A percentile compares a stretch with the other conserved stretches of the same genome.
These are phyloP conservation scores for Lipomyces sp. DNA, from an alignment of 805 yeast species.

Conservation along the genomic window DNA sequence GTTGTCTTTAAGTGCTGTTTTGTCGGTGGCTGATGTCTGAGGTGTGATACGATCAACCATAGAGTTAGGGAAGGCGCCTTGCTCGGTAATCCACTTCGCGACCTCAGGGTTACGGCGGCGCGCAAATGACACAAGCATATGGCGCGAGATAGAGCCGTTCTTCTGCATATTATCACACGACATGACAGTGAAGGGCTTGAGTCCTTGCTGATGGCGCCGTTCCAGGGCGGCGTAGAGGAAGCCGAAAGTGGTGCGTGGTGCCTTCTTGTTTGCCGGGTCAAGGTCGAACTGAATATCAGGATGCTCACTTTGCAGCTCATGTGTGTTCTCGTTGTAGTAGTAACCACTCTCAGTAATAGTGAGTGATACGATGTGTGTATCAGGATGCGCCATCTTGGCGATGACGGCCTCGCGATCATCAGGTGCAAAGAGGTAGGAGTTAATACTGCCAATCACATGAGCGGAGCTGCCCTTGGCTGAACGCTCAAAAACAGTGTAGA, in stretches of 20 bases:
- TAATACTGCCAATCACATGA: constrained; percentile 9
- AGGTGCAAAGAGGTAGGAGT: constrained; percentile 12
- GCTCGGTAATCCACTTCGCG: constrained; percentile 11
- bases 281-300: constrained; percentile 11
- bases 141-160: constrained; percentile 12
- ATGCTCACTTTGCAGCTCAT: constrained; percentile 9
- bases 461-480: constrained; percentile 12
- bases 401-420: constrained; percentile 12
- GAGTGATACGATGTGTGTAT: constrained; percentile 8
- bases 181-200: constrained; percentile 11
- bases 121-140: constrained; percentile 6
- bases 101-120: constrained; percentile 10
- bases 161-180: constrained; percentile 10
- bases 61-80: constrained; percentile 11
- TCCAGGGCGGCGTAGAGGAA: constrained; percentile 11
- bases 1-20: constrained; percentile 6
- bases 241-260: constrained; percentile 13
- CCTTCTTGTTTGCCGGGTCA: constrained; percentile 9
- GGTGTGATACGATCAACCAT: constrained; percentile 11
- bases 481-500: constrained; percentile 10
- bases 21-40: constrained; percentile 12
- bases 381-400: constrained; percentile 12
- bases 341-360: constrained; percentile 11
- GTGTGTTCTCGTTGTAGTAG: constrained; percentile 12
- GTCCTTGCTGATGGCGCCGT: constrained; percentile 10